phyloP scores from a whole-genome alignment of 2,329 filamentous ascomycete species.

The Bipolaris cookei region DNA sequence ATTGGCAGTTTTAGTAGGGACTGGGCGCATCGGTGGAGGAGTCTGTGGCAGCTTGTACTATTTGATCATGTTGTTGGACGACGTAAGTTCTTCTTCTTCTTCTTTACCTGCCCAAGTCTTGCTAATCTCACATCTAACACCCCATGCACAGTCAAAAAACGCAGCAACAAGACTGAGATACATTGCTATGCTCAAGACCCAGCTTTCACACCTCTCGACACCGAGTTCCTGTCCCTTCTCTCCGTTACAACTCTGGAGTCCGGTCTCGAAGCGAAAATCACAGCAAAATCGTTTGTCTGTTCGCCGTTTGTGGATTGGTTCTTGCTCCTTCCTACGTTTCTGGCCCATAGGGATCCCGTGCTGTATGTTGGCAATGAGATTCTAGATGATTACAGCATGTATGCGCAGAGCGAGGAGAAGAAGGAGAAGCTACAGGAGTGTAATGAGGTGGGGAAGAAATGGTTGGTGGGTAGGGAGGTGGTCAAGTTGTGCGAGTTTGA shows the following conservation, averaged over 20 bases:
- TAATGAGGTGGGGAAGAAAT: conserved; percentile 37
- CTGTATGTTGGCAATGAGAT: conserved; percentile 49
- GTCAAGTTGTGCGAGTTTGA: conserved; percentile 37
- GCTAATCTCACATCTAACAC: neutral
- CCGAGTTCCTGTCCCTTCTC: conserved; percentile 34
- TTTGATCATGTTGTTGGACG: conserved; percentile 36
- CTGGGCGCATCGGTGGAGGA: conserved; percentile 43
- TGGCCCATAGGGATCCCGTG: conserved; percentile 36
- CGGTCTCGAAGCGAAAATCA: conserved; percentile 31
- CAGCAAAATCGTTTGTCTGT: conserved; percentile 36
- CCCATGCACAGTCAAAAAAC: neutral
- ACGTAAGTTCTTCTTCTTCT: conserved; percentile 7
- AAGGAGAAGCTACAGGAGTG: conserved; percentile 33
- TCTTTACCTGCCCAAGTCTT: neutral
- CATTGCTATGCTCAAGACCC: conserved; percentile 46
- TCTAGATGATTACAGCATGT: conserved; percentile 36
- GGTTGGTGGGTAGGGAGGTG: conserved; percentile 25
- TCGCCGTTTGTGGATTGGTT: conserved; percentile 49
- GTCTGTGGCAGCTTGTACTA: conserved; percentile 49
- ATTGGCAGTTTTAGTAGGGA: conserved; percentile 47
- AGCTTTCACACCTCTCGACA: conserved; percentile 43
- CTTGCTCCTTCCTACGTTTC: conserved; percentile 40
- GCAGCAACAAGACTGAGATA: conserved; percentile 5
- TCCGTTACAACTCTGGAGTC: conserved; percentile 24
- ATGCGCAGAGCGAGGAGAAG: conserved; percentile 35